phyloP scores from a whole-genome alignment of 805 yeast genomes.

The Candida broadrunensis region DNA sequence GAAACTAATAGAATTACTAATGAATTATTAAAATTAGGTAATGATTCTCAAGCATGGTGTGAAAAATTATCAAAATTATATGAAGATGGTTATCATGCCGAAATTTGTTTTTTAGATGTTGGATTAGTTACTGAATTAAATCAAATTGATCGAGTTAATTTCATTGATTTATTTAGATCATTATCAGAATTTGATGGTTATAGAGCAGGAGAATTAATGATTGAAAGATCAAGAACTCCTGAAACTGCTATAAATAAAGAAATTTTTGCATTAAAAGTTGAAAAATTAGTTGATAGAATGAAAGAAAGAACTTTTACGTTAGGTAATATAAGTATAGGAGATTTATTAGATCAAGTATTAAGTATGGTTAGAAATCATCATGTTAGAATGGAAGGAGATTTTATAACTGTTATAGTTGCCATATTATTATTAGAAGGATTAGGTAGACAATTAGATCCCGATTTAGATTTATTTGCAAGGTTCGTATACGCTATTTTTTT shows the following conservation, averaged over 20 bases:
- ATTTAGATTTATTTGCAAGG: constrained; percentile 93
- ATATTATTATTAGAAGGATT: constrained; percentile 89
- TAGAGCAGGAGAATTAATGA: constrained; percentile 92
- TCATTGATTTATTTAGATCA: constrained; percentile 84
- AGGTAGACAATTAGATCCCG: constrained; percentile 91
- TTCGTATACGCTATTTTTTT: constrained; percentile 56
- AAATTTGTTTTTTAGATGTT: constrained; percentile 86
- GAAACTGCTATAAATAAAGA: constrained; percentile 85
- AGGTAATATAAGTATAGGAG: constrained; percentile 91
- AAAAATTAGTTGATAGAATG: constrained; percentile 74
- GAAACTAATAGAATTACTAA: constrained; percentile 47
- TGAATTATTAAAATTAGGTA: constrained; percentile 33
- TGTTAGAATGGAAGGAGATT: constrained; percentile 97
- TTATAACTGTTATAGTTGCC: constrained; percentile 92
- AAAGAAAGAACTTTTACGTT: constrained; percentile 86
- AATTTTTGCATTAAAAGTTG: constrained; percentile 83
- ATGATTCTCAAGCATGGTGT: constrained; percentile 43
- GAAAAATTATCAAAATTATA: constrained; percentile 43
- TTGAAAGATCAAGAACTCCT: constrained; percentile 92
- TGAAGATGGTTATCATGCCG: constrained; percentile 69
- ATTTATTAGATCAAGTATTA: constrained; percentile 79
- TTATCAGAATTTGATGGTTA: constrained; percentile 91
- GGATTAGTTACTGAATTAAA: constrained; percentile 92
- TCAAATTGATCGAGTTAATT: constrained; percentile 72
- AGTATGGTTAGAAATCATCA: constrained; percentile 92